phyloP scores from a whole-genome alignment of 2,329 filamentous ascomycete genomes.

The Pseudogymnoascus sp. region DNA sequence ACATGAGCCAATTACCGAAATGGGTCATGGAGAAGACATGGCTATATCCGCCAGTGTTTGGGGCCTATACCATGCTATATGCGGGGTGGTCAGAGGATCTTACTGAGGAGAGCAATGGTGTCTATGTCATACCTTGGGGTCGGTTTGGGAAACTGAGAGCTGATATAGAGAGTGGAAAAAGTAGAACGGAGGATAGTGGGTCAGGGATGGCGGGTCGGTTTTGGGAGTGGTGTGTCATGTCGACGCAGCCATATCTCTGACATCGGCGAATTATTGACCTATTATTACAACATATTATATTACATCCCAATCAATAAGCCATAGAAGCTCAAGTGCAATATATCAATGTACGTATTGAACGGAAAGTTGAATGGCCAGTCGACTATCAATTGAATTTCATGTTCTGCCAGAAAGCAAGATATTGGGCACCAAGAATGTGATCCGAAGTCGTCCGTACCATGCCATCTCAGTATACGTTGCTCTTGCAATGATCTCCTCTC shows the following conservation, averaged over 20 bases:
- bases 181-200: no score
- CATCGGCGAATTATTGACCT: background rate
- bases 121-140: no score
- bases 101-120: no score
- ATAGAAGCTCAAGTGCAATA: background rate
- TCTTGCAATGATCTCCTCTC: background rate
- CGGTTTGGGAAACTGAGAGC: no score
- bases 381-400: background rate
- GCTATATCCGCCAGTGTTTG: background rate
- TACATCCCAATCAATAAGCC: background rate
- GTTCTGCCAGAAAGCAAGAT: background rate
- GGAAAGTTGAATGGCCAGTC: background rate
- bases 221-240: constrained; percentile 39
- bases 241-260: background rate
- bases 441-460: background rate
- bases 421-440: background rate
- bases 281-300: background rate
- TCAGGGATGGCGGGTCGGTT: constrained; percentile 31
- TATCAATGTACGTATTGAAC: background rate
- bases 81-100: no score
- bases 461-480: background rate
- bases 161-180: no score
- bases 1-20: background rate
- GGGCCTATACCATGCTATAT: no score
- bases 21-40: background rate